Percentiles rank a stretch among this genome's conserved stretches.
phyloP scores from a whole-genome alignment of 768 basidiomycete genomes.

The Tulasnella sp. region DNA sequence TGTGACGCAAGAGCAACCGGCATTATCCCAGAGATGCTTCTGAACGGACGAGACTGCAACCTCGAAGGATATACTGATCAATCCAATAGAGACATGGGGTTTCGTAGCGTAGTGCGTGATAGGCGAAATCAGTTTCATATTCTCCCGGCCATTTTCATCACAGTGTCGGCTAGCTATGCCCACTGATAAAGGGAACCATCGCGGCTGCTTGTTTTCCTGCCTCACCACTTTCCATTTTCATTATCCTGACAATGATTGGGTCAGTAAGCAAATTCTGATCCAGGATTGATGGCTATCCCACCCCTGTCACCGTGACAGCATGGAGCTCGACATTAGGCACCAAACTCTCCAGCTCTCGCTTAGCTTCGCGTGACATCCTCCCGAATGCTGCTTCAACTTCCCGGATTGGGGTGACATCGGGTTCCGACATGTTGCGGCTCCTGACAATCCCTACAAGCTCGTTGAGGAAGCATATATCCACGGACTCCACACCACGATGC shows the following conservation, averaged over 20 bases:
- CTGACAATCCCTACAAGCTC: constrained; percentile 1
- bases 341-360: neutral
- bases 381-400: neutral
- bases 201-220: no score
- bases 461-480: neutral
- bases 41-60: no score
- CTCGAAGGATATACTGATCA: neutral
- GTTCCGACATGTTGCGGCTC: constrained; percentile 2
- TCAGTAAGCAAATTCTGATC: neutral
- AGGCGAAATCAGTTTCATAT: no score
- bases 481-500: neutral
- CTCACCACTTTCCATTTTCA: no score
- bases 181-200: no score
- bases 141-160: no score
- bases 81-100: neutral
- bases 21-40: no score
- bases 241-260: no score
- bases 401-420: neutral
- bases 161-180: no score
- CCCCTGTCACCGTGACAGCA: neutral
- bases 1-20: no score
- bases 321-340: neutral
- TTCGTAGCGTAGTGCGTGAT: no score
- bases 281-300: neutral
- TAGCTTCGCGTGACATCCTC: neutral